These are phyloP conservation scores for Candida labiduridarum DNA, from an alignment of 1,139 yeast genomes.

Conservation along the genomic window DNA sequence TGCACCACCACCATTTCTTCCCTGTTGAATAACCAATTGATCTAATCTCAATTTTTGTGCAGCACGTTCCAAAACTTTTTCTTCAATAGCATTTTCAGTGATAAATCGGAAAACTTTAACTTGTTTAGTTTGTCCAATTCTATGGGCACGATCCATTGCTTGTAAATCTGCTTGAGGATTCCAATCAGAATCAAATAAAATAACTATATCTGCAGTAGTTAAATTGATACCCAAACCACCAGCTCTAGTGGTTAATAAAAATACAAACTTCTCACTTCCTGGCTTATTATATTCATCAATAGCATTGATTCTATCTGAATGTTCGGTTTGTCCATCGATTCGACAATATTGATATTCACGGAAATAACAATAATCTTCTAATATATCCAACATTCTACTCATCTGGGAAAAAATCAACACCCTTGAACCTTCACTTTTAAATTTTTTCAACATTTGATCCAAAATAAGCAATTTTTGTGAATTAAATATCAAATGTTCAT, in stretches of 20 bases:
- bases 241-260: constrained; percentile 76
- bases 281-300: constrained; percentile 79
- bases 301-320: constrained; percentile 71
- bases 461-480: constrained; percentile 73
- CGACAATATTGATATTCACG: constrained; percentile 71
- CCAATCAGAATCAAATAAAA: constrained; percentile 81
- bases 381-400: constrained; percentile 77
- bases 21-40: constrained; percentile 82
- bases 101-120: constrained; percentile 76
- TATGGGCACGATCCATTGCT: constrained; percentile 87
- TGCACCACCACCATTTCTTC: constrained; percentile 45
- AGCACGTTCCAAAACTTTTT: constrained; percentile 77
- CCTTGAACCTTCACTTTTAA: constrained; percentile 69
- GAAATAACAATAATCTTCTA: constrained; percentile 76
- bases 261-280: constrained; percentile 66
- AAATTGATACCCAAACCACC: constrained; percentile 87
- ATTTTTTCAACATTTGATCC: constrained; percentile 65
- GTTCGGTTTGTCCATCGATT: constrained; percentile 83
- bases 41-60: constrained; percentile 77
- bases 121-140: constrained; percentile 84
- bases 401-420: constrained; percentile 80
- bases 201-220: constrained; percentile 75
- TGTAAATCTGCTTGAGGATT: constrained; percentile 87
- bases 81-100: constrained; percentile 81
- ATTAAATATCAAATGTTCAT: constrained; percentile 75